Percentiles rank a stretch among this genome's conserved stretches.
Evolutionary conservation across 768 basidiomycete genomes (phyloP).

Genomic region (Leccinum disarticulatum): DNA sequence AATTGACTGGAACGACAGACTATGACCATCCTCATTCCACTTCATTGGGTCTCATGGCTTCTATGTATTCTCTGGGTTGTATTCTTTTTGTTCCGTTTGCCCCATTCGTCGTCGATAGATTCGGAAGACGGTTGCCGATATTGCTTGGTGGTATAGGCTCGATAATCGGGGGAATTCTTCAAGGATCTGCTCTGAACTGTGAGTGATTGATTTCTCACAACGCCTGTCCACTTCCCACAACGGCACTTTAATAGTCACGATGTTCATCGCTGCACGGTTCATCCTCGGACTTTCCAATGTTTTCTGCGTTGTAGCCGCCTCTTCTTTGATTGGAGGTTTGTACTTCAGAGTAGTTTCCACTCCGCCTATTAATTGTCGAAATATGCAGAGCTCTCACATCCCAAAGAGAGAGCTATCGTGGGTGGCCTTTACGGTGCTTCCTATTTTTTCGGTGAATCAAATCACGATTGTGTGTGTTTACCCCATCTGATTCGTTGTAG

Average conservation of each 20-base stretch:
- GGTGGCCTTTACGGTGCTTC: neutral
- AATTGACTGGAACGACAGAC: neutral
- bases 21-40: neutral
- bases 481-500: neutral
- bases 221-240: too few relatives aligned
- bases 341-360: neutral
- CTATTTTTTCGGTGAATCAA: neutral
- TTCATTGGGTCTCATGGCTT: neutral
- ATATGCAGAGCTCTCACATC: neutral
- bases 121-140: neutral
- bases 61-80: neutral
- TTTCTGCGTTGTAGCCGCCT: neutral
- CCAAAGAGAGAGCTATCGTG: neutral
- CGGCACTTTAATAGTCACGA: neutral
- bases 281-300: neutral
- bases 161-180: neutral
- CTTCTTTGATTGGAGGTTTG: neutral
- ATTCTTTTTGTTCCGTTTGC: neutral
- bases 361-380: neutral
- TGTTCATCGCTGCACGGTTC: neutral
- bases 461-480: neutral
- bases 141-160: neutral
- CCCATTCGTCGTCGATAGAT: neutral
- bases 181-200: neutral
- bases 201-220: neutral